These are phyloP conservation scores for Chalara sp. DNA, from an alignment of 2,329 filamentous ascomycete genomes.

Conservation along the genomic window DNA sequence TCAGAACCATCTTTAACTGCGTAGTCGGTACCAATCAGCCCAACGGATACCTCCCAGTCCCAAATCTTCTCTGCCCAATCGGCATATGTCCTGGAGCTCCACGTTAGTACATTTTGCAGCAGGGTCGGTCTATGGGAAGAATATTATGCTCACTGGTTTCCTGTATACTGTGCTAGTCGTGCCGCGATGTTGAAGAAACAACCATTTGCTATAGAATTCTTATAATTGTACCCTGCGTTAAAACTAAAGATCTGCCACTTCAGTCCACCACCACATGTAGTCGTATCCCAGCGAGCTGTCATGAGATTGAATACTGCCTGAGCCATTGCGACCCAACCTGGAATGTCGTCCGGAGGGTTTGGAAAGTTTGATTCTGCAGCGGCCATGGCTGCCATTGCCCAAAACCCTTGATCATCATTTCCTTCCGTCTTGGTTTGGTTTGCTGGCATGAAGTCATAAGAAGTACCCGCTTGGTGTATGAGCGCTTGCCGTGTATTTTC, in stretches of 20 bases:
- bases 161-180: conserved; percentile 69
- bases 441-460: conserved; percentile 71
- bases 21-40: conserved; percentile 53
- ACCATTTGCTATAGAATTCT: conserved; percentile 57
- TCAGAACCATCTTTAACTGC: conserved; percentile 54
- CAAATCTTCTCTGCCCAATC: conserved; percentile 72
- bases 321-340: conserved; percentile 65
- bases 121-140: no score
- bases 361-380: conserved; percentile 62
- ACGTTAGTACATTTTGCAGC: no score
- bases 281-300: conserved; percentile 62
- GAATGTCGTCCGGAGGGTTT: conserved; percentile 47
- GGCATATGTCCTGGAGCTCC: conserved; percentile 51
- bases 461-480: conserved; percentile 65
- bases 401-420: conserved; percentile 72
- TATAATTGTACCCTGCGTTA: conserved; percentile 78
- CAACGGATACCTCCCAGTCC: conserved; percentile 55
- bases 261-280: conserved; percentile 66
- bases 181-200: conserved; percentile 58
- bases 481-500: conserved; percentile 60
- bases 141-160: conserved; percentile 41
- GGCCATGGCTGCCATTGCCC: conserved; percentile 63
- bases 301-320: conserved; percentile 80
- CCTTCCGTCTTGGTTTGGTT: conserved; percentile 64
- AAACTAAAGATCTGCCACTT: conserved; percentile 82